Evolutionary conservation across 1,139 yeast genomes (phyloP), one percentile per base, ranked within the genome.

Genomic region (Chernovozyma aurita): DNA sequence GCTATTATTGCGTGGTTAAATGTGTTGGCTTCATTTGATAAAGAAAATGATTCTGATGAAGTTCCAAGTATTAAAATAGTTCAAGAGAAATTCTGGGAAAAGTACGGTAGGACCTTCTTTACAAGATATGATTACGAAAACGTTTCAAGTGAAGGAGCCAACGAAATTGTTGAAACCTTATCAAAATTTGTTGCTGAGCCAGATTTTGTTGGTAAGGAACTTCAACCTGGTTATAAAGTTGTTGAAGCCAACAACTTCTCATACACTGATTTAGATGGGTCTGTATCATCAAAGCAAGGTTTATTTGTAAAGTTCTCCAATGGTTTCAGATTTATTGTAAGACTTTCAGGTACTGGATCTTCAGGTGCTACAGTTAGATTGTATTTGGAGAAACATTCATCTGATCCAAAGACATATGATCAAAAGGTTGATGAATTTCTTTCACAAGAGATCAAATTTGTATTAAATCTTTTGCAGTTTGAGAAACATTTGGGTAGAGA

Each of bases 1-100:
- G 98, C 98, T 22, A 78, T 92, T 54, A 76, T 86, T 43, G 97
- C 98, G 3, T 92, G 98, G 98, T 76, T 94, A 55, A 94, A 94
- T 55, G 85, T 92, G 41, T 74, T 92, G 53, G 97, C 97, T 14
- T 87, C 83, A 35, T 83, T 77, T 57, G 81, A 81, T 52, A 61
- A 68, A 39, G 61, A 72, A 49, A 65, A 78, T 55, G 79, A 81
- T 40, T 66, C 72, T 35, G 75, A 76, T 40, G 78, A 75, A 35
- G 53, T 57, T 30, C 75, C 80, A 18, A 76, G 95, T 13, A 87
- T 92, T 50, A 78, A 78, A 48, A 74, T 77, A 37, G 94, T 92
- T 42, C 97, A 88, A 69, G 65, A 73, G 36, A 79, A 80, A 43
- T 92, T 94, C 68, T 92, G 98, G 98, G 60, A 70, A 34, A 85